Percentiles rank a stretch among this genome's conserved stretches.
phyloP scores from a whole-genome alignment of 2,329 filamentous ascomycete species.

The Pseudopithomyces maydicus region DNA sequence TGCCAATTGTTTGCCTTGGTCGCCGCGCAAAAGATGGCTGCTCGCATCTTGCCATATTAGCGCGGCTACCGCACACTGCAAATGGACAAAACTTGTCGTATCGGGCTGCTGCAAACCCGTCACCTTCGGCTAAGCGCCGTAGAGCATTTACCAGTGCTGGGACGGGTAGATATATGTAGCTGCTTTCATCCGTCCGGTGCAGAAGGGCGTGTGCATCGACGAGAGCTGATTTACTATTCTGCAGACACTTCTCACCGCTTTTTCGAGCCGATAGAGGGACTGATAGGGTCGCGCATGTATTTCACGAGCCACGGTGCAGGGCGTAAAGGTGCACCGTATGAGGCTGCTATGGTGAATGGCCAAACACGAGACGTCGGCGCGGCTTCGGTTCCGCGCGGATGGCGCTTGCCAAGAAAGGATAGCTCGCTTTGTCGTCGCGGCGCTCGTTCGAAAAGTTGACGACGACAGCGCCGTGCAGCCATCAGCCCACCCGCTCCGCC shows the following conservation, averaged over 20 bases:
- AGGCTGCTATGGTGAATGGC: background rate
- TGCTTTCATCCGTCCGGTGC: background rate
- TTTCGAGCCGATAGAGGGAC: background rate
- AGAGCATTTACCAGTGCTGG: background rate
- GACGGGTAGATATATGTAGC: background rate
- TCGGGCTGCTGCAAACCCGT: background rate
- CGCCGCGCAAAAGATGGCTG: background rate
- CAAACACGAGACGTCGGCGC: background rate
- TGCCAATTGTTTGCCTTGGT: background rate
- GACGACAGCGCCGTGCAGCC: background rate
- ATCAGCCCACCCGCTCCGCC: background rate
- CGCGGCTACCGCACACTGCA: background rate
- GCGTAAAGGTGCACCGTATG: no score
- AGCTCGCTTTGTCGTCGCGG: constrained; percentile 14
- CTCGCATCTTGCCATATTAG: background rate
- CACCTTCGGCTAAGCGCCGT: background rate
- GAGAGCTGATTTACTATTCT: background rate
- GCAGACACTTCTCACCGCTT: background rate
- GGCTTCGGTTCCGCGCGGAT: background rate
- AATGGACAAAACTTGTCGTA: background rate
- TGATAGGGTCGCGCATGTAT: no score
- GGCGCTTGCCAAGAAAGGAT: constrained; percentile 15
- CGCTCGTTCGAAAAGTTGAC: constrained; percentile 22
- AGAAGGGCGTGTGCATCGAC: constrained; percentile 10
- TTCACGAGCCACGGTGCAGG: no score